These are phyloP conservation scores for Hevea brasiliensis DNA, from an alignment of 345 rosid species.

Conservation along the genomic window DNA sequence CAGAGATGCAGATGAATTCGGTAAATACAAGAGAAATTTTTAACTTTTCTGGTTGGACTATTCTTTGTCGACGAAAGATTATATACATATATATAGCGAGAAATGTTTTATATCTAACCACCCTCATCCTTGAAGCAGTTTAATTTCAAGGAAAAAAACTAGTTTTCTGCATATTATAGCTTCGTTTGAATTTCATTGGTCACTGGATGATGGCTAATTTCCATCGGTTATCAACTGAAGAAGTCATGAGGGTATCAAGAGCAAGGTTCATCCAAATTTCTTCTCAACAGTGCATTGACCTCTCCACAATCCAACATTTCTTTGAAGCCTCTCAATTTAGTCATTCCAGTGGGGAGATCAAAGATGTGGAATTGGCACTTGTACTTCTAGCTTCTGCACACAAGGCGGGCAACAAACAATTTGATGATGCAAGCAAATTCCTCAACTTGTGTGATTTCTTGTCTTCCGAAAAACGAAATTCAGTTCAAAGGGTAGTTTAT, in stretches of 20 bases:
- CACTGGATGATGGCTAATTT: neutral
- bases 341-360: conserved; percentile 5
- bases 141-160: too few species aligned
- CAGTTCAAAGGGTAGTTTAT: conserved; percentile 20
- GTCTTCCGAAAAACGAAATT: conserved; percentile 16
- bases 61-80: too few species aligned
- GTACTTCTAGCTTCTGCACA: conserved; percentile 3
- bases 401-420: neutral
- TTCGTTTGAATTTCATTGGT: too few species aligned
- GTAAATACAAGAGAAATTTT: neutral
- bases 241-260: conserved; percentile 13
- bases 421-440: conserved; percentile 12
- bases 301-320: neutral
- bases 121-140: too few species aligned
- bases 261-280: neutral
- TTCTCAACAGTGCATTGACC: neutral
- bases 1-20: neutral
- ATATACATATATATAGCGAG: too few species aligned
- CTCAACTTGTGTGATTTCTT: conserved; percentile 11
- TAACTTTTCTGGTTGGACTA: too few species aligned
- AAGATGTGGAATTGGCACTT: neutral
- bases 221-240: conserved; percentile 3
- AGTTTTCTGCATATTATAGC: too few species aligned
- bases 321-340: neutral
- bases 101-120: too few species aligned